Evolutionary conservation across 805 yeast genomes (phyloP).

Genomic region (Kuraishia borneana): DNA sequence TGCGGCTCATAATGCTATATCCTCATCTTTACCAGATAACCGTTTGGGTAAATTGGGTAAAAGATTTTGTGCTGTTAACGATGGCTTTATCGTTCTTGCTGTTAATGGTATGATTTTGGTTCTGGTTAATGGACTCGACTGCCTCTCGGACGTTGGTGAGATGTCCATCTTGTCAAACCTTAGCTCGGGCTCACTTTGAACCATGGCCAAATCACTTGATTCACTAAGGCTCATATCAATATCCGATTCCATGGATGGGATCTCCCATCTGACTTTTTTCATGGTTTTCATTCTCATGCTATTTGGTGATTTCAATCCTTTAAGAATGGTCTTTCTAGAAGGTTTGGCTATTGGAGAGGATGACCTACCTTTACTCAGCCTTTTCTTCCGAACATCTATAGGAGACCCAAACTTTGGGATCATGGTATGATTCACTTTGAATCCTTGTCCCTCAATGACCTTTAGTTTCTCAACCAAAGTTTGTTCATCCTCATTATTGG

Average conservation of each 20-base stretch:
- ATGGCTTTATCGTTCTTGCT: background rate
- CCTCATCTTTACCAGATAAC: background rate
- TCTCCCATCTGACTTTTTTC: conserved; percentile 2
- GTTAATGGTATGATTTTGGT: background rate
- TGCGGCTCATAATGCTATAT: background rate
- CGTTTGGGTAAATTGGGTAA: background rate
- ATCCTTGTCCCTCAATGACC: background rate
- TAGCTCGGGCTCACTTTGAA: background rate
- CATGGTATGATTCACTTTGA: background rate
- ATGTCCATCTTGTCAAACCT: background rate
- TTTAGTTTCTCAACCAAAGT: background rate
- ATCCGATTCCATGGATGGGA: background rate
- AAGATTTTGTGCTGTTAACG: background rate
- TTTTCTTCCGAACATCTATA: background rate
- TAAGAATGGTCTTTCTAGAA: background rate
- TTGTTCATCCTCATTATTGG: background rate
- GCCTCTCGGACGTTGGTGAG: background rate
- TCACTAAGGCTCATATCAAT: too few relatives aligned
- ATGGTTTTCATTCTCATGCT: background rate
- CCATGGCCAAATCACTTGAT: background rate
- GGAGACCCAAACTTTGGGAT: background rate
- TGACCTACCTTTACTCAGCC: background rate
- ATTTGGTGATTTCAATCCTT: background rate
- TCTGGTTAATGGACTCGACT: background rate
- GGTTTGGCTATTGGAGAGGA: background rate